Base-by-base conservation (phyloP, 306 rosid genomes). In the Gynostemma pentaphyllum region DNA sequence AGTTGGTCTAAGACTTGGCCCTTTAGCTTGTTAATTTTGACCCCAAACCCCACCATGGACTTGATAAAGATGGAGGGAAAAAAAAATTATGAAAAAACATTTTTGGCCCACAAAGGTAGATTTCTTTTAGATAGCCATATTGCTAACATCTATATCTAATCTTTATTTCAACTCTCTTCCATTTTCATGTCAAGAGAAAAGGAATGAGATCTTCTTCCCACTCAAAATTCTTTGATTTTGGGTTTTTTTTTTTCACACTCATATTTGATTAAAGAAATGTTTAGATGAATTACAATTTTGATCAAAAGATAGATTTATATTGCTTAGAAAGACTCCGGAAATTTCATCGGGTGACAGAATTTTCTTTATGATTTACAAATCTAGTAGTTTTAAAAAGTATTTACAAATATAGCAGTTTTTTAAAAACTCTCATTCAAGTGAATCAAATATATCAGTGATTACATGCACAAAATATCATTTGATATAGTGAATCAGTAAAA, bases 31-130 rank as follows among this genome's bases (percentile, higher is more conserved):
- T 40, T 39, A 41, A 15, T 8, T 40, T 61, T 40, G 66, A 61
- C 66, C 66, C 66, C 7, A 32, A 61, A 61, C 66, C 66, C 66
- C 66, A 61, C 50, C 48, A 60, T 22, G 23, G 36, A 2, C 66
- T 61, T 61, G 50, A 61, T 61, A 40, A 61, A 54, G 42, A 64
- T 29, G 24, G 36, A 67, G 21, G 68, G 71, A 54, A 9, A 45
- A 12, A 50, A 19, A 62, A 46, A 46, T 23, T 49, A 19, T 28
- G 44, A 3, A 11, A 39, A 69, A 49, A 61, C 66, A 26, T 23
- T 61, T n/a, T 61, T 41, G 65, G 65, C 65, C 65, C 65, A 60
- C 65, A 60, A 60, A 60, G 65, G 47, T 60, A 37, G 48, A 60
- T 60, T 60, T 60, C 65, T 60, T 60, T 60, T 60, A 13, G 48